Percentiles rank a stretch among this genome's conserved stretches.
Evolutionary conservation across 768 basidiomycete species (phyloP).

Genomic region (Boletus reticuloceps): DNA sequence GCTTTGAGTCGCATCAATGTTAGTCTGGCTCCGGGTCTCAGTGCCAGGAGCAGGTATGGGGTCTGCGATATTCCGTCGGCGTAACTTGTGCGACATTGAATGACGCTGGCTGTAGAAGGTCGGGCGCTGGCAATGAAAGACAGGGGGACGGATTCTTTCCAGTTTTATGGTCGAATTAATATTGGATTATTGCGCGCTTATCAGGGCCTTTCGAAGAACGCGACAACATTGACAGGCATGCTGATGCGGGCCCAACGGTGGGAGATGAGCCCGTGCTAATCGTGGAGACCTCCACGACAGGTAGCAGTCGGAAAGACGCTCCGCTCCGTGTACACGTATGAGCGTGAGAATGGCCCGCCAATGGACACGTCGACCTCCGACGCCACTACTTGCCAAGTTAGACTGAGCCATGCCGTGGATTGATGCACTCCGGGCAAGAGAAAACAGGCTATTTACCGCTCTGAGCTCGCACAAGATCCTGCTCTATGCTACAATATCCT

Average conservation of each 20-base stretch:
- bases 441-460: constrained; percentile 47
- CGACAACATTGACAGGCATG: no score
- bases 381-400: not conserved
- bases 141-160: no score
- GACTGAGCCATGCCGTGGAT: constrained; percentile 45
- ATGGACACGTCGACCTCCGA: constrained; percentile 14
- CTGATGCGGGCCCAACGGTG: no score
- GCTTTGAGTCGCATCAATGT: no score
- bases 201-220: no score
- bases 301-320: no score
- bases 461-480: constrained; percentile 63
- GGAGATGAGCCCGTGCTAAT: no score
- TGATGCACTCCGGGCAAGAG: constrained; percentile 48
- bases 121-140: no score
- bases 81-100: constrained; percentile 6
- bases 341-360: constrained; percentile 12
- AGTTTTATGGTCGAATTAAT: no score
- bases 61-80: constrained; percentile 5
- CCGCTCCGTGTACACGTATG: not conserved
- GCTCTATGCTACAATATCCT: constrained; percentile 67
- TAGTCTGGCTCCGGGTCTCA: no score
- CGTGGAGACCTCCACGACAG: not conserved
- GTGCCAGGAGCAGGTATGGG: not conserved
- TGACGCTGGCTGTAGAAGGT: no score
- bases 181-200: no score